Percentiles rank a stretch among this genome's conserved stretches.
Evolutionary conservation across 164 flowering plant genomes (phyloP).

Genomic region (Akebia trifoliata): DNA sequence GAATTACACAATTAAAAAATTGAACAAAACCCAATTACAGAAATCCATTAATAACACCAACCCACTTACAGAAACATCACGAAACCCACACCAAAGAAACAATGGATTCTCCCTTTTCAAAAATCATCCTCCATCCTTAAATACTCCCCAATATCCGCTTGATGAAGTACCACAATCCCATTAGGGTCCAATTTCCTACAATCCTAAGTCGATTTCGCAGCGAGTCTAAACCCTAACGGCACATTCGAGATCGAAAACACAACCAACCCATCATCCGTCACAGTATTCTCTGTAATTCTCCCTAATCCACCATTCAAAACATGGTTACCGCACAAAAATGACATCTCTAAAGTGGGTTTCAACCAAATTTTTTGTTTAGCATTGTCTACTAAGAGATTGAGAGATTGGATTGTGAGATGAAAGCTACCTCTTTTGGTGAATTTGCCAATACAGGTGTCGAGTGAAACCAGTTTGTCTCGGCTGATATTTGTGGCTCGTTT

Average conservation of each 20-base stretch:
- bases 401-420: neutral
- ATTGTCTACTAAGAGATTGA: neutral
- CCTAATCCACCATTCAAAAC: constrained; percentile 69
- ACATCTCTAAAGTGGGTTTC: constrained; percentile 47
- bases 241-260: constrained; percentile 71
- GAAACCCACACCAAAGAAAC: no score
- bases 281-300: constrained; percentile 48
- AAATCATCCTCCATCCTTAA: constrained; percentile 17
- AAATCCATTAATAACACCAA: no score
- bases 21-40: no score
- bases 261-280: constrained; percentile 65
- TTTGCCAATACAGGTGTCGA: no score
- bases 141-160: constrained; percentile 17
- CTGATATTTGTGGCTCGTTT: no score
- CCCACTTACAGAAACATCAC: no score
- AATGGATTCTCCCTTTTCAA: neutral
- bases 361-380: no score
- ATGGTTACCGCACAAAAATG: constrained; percentile 61
- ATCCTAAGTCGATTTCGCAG: constrained; percentile 55
- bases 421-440: neutral
- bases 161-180: constrained; percentile 23
- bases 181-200: constrained; percentile 41
- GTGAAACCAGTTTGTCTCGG: no score
- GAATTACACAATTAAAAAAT: no score
- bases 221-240: constrained; percentile 66